Percentiles rank a stretch among this genome's conserved stretches.
Evolutionary conservation across 768 basidiomycete genomes (phyloP).

Genomic region (Piloderma croceum): DNA sequence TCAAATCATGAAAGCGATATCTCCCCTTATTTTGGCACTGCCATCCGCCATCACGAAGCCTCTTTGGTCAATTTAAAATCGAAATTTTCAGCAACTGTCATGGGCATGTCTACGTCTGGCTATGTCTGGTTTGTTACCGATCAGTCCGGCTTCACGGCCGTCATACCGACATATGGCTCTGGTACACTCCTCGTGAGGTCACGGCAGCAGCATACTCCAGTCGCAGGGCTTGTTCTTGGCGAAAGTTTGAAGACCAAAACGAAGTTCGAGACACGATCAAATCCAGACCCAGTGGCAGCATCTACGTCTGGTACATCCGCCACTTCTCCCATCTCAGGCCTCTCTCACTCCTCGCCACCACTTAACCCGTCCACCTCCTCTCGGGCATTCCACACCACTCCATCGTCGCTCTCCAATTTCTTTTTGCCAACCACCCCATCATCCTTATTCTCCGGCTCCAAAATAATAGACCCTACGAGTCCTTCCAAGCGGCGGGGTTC

Average conservation of each 20-base stretch:
- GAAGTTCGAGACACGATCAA: slow-evolving; percentile 5
- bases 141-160: slow-evolving; percentile 49
- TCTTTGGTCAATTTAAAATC: slow-evolving; percentile 62
- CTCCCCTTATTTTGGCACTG: slow-evolving; percentile 14
- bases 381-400: slow-evolving; percentile 25
- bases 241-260: background rate
- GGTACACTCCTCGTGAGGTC: slow-evolving; percentile 82
- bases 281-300: slow-evolving; percentile 19
- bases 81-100: slow-evolving; percentile 65
- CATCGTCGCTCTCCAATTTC: background rate
- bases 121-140: slow-evolving; percentile 88
- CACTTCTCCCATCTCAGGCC: slow-evolving; percentile 41
- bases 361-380: slow-evolving; percentile 24
- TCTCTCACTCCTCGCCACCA: slow-evolving; percentile 26
- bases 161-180: slow-evolving; percentile 83
- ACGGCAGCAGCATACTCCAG: slow-evolving; percentile 20
- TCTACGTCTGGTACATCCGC: slow-evolving; percentile 25
- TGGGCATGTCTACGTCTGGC: slow-evolving; percentile 74
- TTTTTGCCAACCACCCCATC: slow-evolving; percentile 19
- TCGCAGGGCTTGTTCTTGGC: slow-evolving; percentile 4
- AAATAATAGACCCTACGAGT: background rate
- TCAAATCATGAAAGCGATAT: slow-evolving; percentile 14
- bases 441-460: background rate
- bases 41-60: too few relatives aligned
- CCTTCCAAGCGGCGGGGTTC: background rate